Base-by-base conservation (phyloP, 179 eudicot genomes). In the Camellia oleifera region DNA sequence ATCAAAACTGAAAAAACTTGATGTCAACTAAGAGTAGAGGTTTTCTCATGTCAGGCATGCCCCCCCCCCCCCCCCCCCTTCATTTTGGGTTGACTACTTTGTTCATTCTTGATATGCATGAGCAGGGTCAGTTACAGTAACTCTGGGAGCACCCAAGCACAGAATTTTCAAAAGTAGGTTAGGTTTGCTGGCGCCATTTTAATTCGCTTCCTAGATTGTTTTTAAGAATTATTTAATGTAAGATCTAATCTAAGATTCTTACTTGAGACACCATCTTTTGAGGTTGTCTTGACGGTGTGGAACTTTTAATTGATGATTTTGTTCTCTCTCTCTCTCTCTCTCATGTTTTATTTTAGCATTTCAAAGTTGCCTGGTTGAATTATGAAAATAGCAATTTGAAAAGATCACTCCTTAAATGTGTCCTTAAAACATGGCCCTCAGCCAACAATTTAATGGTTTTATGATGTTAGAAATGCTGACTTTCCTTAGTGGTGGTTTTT, bases 1-100 rank as follows among this genome's bases (percentile, higher is more conserved):
- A 72, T 82, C 85, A 23, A 85, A 81, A 75, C 84, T 89, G 77
- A 82, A 89, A 87, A 87, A 79, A 62, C 88, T 85, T 15, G 87
- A 89, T 13, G 79, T 86, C 76, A 80, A 80, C 73, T 69, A 67
- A 0, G 63, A 73, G 50, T 72, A 65, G 69, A 65, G 46, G 66
- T 73, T 64, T 40, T 66, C 46, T 65, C 40, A 4, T 45, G 44
- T 23, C 69, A 42, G 81, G 56, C 58, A 78, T 53, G 26, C 0
- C 0, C 32, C 32, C 0, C 0, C 32, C 0, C 32, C 32, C 32
- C 32, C 32, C 8, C 2, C 12, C 14, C 0, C 3, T 1, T 2
- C 20, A 44, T 75, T 32, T 75, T 61, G 54, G 78, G n/a, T 18
- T 45, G 78, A 44, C n/a, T 61, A 63, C 69, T n/a, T 75, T 60